Conservation (phyloP, 345 rosid genomes). For the Aegle marmelos region DNA sequence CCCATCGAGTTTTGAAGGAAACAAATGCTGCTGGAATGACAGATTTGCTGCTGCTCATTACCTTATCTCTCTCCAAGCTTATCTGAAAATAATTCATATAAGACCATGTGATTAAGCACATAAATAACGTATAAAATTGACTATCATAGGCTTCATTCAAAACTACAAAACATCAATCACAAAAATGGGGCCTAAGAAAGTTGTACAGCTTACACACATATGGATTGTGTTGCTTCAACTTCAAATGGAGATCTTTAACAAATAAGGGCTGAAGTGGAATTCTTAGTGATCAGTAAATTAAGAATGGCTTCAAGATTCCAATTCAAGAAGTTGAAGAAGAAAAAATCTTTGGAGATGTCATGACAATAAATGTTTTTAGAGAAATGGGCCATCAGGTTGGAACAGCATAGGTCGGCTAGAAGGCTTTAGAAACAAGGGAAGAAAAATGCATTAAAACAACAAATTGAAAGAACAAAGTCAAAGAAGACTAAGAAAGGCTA, state of each 20-base stretch:
- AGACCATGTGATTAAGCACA: background rate
- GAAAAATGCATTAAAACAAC: background rate
- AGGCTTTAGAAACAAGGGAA: background rate
- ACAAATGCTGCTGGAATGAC: slow-evolving; percentile 84
- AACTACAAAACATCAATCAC: background rate
- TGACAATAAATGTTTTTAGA: background rate
- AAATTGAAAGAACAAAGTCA: background rate
- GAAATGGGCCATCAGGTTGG: background rate
- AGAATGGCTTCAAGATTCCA: background rate
- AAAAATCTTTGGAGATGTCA: background rate
- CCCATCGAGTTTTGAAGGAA: slow-evolving; percentile 91
- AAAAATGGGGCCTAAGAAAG: background rate
- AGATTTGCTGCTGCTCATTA: slow-evolving; percentile 42
- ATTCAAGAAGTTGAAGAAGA: background rate
- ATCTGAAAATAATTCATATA: slow-evolving; percentile 44
- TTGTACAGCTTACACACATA: background rate
- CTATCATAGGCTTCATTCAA: background rate
- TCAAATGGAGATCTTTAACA: background rate
- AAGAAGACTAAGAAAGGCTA: background rate
- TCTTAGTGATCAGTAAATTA: background rate
- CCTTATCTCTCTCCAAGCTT: slow-evolving; percentile 53
- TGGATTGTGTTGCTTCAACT: background rate
- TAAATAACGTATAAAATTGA: background rate
- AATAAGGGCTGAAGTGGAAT: background rate
- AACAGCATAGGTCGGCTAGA: background rate